phyloP scores from a whole-genome alignment of 169 alveolate species.

The Neospora caninum region DNA sequence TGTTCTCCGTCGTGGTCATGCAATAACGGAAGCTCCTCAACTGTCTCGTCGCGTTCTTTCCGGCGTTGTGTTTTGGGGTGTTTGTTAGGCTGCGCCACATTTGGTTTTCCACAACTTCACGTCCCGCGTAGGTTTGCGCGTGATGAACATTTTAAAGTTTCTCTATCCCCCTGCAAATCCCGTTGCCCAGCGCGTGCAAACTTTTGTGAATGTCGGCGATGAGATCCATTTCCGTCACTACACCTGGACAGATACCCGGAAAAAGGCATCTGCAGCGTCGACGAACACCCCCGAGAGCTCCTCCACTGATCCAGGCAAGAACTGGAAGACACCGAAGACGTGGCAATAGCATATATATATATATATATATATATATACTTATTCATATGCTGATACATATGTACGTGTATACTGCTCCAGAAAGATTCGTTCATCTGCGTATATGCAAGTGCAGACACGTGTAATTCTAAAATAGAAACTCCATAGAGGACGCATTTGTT shows the following conservation, averaged over 20 bases:
- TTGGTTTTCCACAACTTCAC: constrained; percentile 95
- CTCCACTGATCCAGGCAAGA: constrained; percentile 46
- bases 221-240: constrained; percentile 73
- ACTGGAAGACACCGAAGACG: constrained; percentile 47
- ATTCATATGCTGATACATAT: too few relatives aligned
- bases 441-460: too few relatives aligned
- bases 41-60: background rate
- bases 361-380: too few relatives aligned
- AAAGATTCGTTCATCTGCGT: too few relatives aligned
- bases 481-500: too few relatives aligned
- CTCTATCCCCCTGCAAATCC: constrained; percentile 75
- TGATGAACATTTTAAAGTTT: constrained; percentile 67
- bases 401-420: too few relatives aligned
- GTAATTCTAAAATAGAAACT: too few relatives aligned
- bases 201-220: constrained; percentile 72
- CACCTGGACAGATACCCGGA: constrained; percentile 60
- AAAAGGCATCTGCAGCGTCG: background rate
- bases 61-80: background rate
- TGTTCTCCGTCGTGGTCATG: too few relatives aligned
- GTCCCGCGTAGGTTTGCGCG: constrained; percentile 68
- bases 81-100: constrained; percentile 91
- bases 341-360: background rate
- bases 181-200: constrained; percentile 68
- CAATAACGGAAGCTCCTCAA: too few relatives aligned
- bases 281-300: constrained; percentile 19